phyloP scores from a whole-genome alignment of 768 basidiomycete genomes.

The Psilocybe sp. region DNA sequence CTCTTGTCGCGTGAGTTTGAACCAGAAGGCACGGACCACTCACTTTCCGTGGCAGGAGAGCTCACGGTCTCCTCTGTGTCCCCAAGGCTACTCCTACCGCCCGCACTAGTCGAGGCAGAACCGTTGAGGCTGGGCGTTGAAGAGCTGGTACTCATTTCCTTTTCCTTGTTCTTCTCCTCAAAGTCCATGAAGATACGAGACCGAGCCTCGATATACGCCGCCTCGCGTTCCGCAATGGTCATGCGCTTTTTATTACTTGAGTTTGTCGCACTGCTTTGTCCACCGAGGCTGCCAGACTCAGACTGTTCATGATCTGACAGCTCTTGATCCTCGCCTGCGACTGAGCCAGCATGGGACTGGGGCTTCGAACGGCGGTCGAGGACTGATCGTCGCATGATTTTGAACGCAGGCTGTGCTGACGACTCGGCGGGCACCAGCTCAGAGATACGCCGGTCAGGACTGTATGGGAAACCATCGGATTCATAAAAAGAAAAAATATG shows the following conservation, averaged over 20 bases:
- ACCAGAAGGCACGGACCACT: conserved; percentile 61
- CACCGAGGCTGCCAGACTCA: conserved; percentile 74
- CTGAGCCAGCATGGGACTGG: conserved; percentile 70
- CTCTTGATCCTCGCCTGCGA: conserved; percentile 73
- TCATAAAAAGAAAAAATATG: conserved; percentile 13
- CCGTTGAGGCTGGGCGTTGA: conserved; percentile 71
- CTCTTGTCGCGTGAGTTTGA: conserved; percentile 50
- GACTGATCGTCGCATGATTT: conserved; percentile 77
- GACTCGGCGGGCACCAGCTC: conserved; percentile 79
- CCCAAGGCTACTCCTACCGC: conserved; percentile 56
- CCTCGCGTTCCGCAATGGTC: conserved; percentile 84
- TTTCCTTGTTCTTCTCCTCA: conserved; percentile 71
- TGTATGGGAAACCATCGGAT: conserved; percentile 26
- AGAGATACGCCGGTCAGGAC: conserved; percentile 65
- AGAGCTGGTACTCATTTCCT: conserved; percentile 73
- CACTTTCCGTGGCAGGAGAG: conserved; percentile 78
- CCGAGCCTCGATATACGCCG: conserved; percentile 86
- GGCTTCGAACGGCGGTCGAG: conserved; percentile 55
- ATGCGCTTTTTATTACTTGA: conserved; percentile 64
- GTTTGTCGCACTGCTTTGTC: conserved; percentile 61
- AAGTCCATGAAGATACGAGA: conserved; percentile 85
- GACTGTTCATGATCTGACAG: conserved; percentile 78
- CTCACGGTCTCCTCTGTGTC: conserved; percentile 69
- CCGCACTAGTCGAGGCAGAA: conserved; percentile 51
- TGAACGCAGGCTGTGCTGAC: conserved; percentile 70